These are phyloP conservation scores for Tuber magnatum DNA, from an alignment of 495 filamentous ascomycete genomes.

Conservation along the genomic window DNA sequence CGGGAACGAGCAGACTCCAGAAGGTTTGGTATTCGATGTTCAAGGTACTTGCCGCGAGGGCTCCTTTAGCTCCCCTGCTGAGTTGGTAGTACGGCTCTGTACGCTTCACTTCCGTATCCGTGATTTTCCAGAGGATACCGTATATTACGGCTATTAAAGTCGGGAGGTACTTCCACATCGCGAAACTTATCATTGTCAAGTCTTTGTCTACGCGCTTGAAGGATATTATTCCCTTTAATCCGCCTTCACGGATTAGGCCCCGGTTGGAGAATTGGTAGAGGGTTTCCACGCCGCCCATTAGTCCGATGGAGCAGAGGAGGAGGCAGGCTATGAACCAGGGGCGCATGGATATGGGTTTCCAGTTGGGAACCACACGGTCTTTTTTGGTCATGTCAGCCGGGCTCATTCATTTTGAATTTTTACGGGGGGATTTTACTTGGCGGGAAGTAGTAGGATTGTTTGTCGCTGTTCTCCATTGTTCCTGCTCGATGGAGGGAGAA, in stretches of 20 bases:
- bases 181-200: constrained; percentile 52
- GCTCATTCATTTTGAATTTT: background rate
- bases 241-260: constrained; percentile 43
- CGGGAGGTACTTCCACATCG: constrained; percentile 66
- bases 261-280: constrained; percentile 53
- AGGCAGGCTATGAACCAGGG: constrained; percentile 56
- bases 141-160: constrained; percentile 61
- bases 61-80: constrained; percentile 53
- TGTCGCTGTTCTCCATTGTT: constrained; percentile 19
- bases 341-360: constrained; percentile 65
- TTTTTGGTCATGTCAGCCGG: constrained; percentile 9
- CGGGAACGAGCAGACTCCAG: constrained; percentile 56
- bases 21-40: constrained; percentile 66
- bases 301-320: constrained; percentile 50
- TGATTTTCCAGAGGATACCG: constrained; percentile 67
- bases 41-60: constrained; percentile 58
- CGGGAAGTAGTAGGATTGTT: constrained; percentile 34
- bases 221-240: constrained; percentile 41
- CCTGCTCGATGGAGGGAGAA: constrained; percentile 31
- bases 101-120: constrained; percentile 67
- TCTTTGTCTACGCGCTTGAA: constrained; percentile 50
- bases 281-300: constrained; percentile 54
- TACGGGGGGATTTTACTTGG: constrained; percentile 23
- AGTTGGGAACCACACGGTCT: constrained; percentile 49
- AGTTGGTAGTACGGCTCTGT: constrained; percentile 70